A percentile compares a stretch with the other conserved stretches of the same genome.
phyloP scores from a whole-genome alignment of 2,329 filamentous ascomycete genomes.

The Dendryphion nanum region DNA sequence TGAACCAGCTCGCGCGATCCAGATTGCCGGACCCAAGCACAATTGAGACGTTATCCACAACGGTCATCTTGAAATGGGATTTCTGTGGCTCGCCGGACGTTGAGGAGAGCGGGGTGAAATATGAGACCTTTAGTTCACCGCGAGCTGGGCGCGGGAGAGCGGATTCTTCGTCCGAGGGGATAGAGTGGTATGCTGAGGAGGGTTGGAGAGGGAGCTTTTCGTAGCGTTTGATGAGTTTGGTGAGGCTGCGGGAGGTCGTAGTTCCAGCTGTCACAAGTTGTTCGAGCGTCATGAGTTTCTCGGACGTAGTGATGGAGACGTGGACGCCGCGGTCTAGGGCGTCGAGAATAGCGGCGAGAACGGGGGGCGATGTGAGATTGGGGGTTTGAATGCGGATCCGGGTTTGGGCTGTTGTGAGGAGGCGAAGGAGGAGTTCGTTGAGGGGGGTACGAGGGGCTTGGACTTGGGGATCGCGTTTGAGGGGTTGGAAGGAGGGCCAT shows the following conservation, averaged over 20 bases:
- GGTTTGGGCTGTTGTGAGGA: conserved; percentile 58
- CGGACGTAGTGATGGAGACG: conserved; percentile 66
- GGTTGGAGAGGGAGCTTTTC: conserved; percentile 25
- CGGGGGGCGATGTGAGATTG: conserved; percentile 68
- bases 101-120: conserved; percentile 48
- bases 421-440: conserved; percentile 62
- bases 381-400: conserved; percentile 72
- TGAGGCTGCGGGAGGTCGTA: conserved; percentile 66
- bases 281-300: conserved; percentile 72
- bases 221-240: conserved; percentile 58
- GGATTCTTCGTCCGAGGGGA: conserved; percentile 24
- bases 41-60: conserved; percentile 67
- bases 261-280: conserved; percentile 78
- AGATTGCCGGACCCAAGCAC: conserved; percentile 80
- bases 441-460: conserved; percentile 67
- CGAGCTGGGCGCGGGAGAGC: conserved; percentile 17
- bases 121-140: conserved; percentile 59
- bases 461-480: conserved; percentile 32
- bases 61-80: conserved; percentile 73
- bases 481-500: conserved; percentile 62
- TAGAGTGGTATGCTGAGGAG: conserved; percentile 4
- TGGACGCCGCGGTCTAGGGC: conserved; percentile 66
- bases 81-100: conserved; percentile 61
- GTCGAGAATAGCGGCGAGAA: conserved; percentile 59
- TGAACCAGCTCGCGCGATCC: conserved; percentile 83